A percentile compares a stretch with the other conserved stretches of the same genome.
phyloP scores from a whole-genome alignment of 306 rosid species.

The Vigna unguiculata region DNA sequence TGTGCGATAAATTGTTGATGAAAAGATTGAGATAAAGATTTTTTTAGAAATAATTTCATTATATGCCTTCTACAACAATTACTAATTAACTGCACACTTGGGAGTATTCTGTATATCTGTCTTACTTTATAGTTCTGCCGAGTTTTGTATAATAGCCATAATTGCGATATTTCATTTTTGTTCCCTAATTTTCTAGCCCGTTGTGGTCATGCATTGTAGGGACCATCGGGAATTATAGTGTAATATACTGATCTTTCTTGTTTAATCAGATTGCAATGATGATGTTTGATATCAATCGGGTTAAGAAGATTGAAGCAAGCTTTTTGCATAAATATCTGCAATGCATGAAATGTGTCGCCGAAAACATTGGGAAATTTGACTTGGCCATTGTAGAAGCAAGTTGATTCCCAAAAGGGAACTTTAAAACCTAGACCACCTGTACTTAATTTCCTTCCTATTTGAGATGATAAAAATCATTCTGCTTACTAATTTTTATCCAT shows the following conservation, averaged over 20 bases:
- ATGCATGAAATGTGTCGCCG: conserved; percentile 50
- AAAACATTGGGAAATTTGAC: conserved; percentile 51
- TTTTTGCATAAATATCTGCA: conserved; percentile 50
- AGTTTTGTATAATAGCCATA: background rate
- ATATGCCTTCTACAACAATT: background rate
- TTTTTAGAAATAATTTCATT: too few relatives aligned
- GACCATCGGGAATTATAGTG: conserved; percentile 32
- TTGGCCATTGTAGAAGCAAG: conserved; percentile 49
- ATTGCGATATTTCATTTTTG: conserved; percentile 8
- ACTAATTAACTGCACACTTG: conserved; percentile 2
- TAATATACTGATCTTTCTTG: conserved; percentile 47
- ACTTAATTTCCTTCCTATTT: conserved; percentile 21
- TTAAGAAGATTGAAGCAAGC: conserved; percentile 56
- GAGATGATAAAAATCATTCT: background rate
- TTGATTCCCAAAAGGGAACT: conserved; percentile 25
- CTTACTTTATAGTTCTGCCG: conserved; percentile 10
- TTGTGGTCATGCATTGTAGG: conserved; percentile 22
- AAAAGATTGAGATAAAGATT: background rate
- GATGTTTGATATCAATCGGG: conserved; percentile 63
- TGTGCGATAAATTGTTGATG: background rate
- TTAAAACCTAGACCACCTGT: conserved; percentile 12
- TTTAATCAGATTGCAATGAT: conserved; percentile 72
- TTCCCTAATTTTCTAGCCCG: conserved; percentile 18
- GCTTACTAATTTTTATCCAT: background rate
- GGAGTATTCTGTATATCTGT: background rate